Base-by-base conservation (phyloP, 2,329 filamentous ascomycete species). In the Aspergillus tubingensis region DNA sequence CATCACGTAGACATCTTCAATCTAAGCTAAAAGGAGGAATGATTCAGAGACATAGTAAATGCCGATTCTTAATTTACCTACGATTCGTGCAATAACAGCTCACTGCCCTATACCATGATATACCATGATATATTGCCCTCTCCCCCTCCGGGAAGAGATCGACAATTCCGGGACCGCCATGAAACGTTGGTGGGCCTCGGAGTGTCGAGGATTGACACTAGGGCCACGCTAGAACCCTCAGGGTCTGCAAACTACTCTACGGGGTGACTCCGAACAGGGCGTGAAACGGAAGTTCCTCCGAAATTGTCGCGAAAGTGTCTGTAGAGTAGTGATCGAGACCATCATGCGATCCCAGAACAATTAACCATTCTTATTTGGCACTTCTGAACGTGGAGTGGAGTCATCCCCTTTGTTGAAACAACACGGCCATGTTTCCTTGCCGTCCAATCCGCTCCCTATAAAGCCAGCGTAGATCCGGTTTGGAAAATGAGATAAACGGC, bases 101-200 rank as follows among this genome's bases (percentile, higher is more conserved):
- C 8, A n/a, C 10, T 32, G 47, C 47, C n/a, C n/a, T 50, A 30
- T 27, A 27, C 25, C 25, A 27, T 23, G 23, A 23, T 23, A 10
- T 15, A 30, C 8, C 27, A 15, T 3, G n/a, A 32, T 17, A 30
- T 17, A 15, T 17, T 30, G 11, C 7, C 13, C 25, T 86, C 83
- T 2, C 83, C 84, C 6, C 3, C 25, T 43, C 41, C 7, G 10
- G 23, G 39, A 8, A 55, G 7, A 17, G 53, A 55, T 55, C 39
- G 15, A 43, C 53, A 32, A 2, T 7, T 43, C 25, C 19, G 53
- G 25, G n/a, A 39, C 52, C 38, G 23, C 13, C 15, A 23, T 47
- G 53, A 55, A 55, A 55, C 53, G 23, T 7, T 19, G 39, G 27
- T 55, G 53, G 53, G 43, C 39, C 23, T n/a, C 23, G 4, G 21